These are phyloP conservation scores for Russula brevipes DNA, from an alignment of 768 basidiomycete species.

Conservation along the genomic window DNA sequence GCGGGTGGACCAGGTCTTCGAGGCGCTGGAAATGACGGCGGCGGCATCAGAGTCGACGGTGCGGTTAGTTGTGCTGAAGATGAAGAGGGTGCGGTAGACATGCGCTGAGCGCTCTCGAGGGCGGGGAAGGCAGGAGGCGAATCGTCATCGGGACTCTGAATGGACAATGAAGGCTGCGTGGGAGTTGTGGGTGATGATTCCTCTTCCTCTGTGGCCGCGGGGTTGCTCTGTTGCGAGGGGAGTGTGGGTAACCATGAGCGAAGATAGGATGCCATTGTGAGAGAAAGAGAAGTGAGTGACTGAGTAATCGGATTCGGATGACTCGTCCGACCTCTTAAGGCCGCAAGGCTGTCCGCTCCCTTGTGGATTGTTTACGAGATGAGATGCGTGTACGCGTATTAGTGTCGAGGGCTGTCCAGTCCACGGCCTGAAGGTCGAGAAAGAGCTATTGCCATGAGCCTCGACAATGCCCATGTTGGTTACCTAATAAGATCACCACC, in stretches of 20 bases:
- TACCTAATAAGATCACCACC: too few species aligned
- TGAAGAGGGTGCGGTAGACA: slow-evolving; percentile 28
- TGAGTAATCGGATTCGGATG: background rate
- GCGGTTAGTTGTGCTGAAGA: slow-evolving; percentile 26
- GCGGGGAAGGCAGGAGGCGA: slow-evolving; percentile 70
- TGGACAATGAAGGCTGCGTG: slow-evolving; percentile 39
- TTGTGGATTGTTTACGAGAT: too few species aligned
- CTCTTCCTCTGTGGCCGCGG: slow-evolving; percentile 25
- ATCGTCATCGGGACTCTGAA: slow-evolving; percentile 45
- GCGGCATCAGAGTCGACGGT: slow-evolving; percentile 28
- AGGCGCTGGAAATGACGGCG: slow-evolving; percentile 38
- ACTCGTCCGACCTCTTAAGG: background rate
- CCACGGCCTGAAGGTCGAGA: background rate
- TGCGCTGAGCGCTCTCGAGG: slow-evolving; percentile 65
- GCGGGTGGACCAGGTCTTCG: slow-evolving; percentile 27
- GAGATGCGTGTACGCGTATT: too few species aligned
- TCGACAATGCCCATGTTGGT: too few species aligned
- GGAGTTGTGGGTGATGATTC: slow-evolving; percentile 37
- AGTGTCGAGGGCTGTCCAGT: background rate
- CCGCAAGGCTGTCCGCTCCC: background rate
- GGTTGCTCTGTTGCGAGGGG: background rate
- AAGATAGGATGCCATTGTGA: slow-evolving; percentile 22
- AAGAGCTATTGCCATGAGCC: too few species aligned
- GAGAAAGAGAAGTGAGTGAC: background rate
- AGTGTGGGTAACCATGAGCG: slow-evolving; percentile 22